These are phyloP conservation scores for Ceratobasidium sp. DNA, from an alignment of 1,284 basidiomycete species.

Conservation along the genomic window DNA sequence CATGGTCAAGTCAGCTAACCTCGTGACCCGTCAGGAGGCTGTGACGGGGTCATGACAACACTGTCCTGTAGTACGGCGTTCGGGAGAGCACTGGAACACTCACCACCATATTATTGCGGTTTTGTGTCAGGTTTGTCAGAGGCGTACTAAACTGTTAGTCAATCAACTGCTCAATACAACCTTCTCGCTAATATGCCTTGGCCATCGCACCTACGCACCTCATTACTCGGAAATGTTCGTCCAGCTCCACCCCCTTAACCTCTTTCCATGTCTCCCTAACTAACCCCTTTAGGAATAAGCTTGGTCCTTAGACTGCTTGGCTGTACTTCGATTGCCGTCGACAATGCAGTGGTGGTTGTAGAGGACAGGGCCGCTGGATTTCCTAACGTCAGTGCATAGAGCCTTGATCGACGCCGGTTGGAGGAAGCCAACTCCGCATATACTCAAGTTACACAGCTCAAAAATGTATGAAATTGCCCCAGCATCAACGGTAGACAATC, in stretches of 20 bases:
- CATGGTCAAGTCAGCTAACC: conserved; percentile 4
- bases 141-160: conserved; percentile 73
- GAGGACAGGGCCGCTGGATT: too few species aligned
- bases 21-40: neutral
- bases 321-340: too few species aligned
- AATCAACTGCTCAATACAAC: conserved; percentile 40
- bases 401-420: too few species aligned
- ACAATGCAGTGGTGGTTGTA: too few species aligned
- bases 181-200: conserved; percentile 65
- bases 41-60: conserved; percentile 4
- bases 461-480: too few species aligned
- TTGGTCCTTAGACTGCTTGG: too few species aligned
- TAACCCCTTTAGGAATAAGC: conserved; percentile 58
- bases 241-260: conserved; percentile 69
- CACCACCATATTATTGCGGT: conserved; percentile 87
- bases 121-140: conserved; percentile 96
- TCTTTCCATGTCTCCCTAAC: conserved; percentile 81
- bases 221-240: conserved; percentile 78
- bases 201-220: conserved; percentile 89
- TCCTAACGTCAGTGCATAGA: too few species aligned
- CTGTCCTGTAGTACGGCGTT: neutral
- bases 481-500: too few species aligned
- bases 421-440: too few species aligned
- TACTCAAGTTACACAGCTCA: too few species aligned
- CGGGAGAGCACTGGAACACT: conserved; percentile 48